These are phyloP conservation scores for Leccinum angustisporum DNA, from an alignment of 1,284 basidiomycete species.

Conservation along the genomic window DNA sequence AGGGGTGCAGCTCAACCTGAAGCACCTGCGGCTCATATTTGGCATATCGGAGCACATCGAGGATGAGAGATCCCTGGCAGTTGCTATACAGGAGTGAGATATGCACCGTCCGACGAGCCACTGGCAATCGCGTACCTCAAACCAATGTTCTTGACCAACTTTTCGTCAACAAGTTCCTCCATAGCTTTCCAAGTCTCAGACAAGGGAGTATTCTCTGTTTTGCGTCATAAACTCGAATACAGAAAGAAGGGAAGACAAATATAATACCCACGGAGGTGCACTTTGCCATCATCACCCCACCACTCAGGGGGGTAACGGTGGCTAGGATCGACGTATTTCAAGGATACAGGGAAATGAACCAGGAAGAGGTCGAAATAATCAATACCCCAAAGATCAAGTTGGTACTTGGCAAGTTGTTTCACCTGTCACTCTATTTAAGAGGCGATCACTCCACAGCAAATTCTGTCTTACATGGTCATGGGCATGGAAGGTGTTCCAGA, in stretches of 20 bases:
- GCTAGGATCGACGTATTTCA: slow-evolving; percentile 74
- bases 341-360: slow-evolving; percentile 78
- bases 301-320: slow-evolving; percentile 80
- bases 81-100: slow-evolving; percentile 46
- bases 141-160: slow-evolving; percentile 74
- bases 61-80: slow-evolving; percentile 59
- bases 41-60: slow-evolving; percentile 71
- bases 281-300: slow-evolving; percentile 64
- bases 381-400: slow-evolving; percentile 74
- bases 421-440: slow-evolving; percentile 38
- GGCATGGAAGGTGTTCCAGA: slow-evolving; percentile 83
- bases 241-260: slow-evolving; percentile 6
- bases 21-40: slow-evolving; percentile 69
- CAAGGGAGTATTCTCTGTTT: slow-evolving; percentile 61
- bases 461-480: slow-evolving; percentile 57
- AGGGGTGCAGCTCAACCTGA: slow-evolving; percentile 79
- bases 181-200: slow-evolving; percentile 76
- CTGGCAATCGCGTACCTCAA: slow-evolving; percentile 39
- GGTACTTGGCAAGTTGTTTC: slow-evolving; percentile 53
- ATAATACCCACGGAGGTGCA: slow-evolving; percentile 50
- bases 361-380: slow-evolving; percentile 79
- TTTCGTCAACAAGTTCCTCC: slow-evolving; percentile 72
- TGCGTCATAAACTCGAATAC: slow-evolving; percentile 3
- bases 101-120: not conserved
- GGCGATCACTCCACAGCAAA: not conserved